Evolutionary conservation across 177 flowering plant genomes (phyloP).

Genomic region (Vitis hybrid): DNA sequence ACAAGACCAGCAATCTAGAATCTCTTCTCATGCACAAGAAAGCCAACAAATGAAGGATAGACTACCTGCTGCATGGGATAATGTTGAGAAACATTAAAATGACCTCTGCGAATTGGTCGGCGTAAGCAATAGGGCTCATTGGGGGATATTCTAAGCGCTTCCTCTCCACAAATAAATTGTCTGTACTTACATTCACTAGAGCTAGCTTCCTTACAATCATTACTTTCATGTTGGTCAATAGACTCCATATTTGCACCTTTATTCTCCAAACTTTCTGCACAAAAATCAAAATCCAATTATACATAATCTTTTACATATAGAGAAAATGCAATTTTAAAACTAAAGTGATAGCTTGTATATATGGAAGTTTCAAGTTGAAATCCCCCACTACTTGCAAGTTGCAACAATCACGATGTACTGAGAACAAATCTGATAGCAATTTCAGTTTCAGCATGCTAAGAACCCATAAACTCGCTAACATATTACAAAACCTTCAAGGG

Average conservation of each 20-base stretch:
- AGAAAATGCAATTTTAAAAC: not conserved
- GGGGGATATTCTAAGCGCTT: conserved; percentile 79
- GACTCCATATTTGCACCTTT: conserved; percentile 33
- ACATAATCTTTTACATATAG: not conserved
- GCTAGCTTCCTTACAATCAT: conserved; percentile 29
- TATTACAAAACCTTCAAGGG: no score
- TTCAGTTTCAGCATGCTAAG: no score
- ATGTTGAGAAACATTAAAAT: conserved; percentile 80
- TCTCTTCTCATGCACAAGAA: not conserved
- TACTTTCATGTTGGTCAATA: conserved; percentile 28
- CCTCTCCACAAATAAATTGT: conserved; percentile 80
- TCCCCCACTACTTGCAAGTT: no score
- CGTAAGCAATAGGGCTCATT: conserved; percentile 80
- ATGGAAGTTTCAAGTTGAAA: not conserved
- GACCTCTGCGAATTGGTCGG: conserved; percentile 93
- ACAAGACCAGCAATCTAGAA: not conserved
- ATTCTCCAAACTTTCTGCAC: conserved; percentile 36
- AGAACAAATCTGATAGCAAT: no score
- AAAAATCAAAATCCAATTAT: not conserved
- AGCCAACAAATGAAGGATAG: not conserved
- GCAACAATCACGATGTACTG: no score
- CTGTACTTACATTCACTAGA: conserved; percentile 42
- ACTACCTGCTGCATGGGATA: conserved; percentile 88
- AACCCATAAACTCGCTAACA: no score
- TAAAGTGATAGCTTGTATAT: not conserved